These are phyloP conservation scores for Auricularia heimuer DNA, from an alignment of 768 basidiomycete genomes.

Conservation along the genomic window DNA sequence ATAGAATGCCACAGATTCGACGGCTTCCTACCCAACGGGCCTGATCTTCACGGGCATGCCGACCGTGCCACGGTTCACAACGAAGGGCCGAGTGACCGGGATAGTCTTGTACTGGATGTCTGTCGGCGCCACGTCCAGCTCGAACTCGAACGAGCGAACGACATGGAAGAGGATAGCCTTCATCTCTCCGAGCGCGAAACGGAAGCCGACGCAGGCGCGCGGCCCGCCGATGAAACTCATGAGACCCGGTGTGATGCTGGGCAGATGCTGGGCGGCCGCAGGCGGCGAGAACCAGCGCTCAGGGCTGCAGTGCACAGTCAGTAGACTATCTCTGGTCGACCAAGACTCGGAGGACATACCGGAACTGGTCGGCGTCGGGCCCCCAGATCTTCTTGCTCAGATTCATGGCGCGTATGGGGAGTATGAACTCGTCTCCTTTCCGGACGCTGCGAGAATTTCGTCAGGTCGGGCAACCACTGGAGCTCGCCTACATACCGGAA, in stretches of 20 bases:
- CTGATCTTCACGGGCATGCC: no score
- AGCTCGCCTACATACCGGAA: conserved; percentile 6
- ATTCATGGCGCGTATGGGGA: conserved; percentile 33
- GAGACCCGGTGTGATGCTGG: background rate
- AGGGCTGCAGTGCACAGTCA: background rate
- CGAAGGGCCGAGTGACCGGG: no score
- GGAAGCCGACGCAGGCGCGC: background rate
- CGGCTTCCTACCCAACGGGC: no score
- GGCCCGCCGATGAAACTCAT: background rate
- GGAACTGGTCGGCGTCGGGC: conserved; percentile 50
- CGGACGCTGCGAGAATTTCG: conserved; percentile 5
- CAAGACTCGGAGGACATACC: conserved; percentile 23
- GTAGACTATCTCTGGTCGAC: background rate
- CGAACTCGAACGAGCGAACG: background rate
- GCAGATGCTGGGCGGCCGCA: background rate
- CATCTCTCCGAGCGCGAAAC: background rate
- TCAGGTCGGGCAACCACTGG: no score
- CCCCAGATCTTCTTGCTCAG: conserved; percentile 49
- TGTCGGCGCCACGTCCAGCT: background rate
- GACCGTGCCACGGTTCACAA: no score
- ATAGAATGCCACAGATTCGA: no score
- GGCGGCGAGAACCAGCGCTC: background rate
- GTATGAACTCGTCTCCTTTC: conserved; percentile 20
- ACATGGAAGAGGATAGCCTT: background rate
- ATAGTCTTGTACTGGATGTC: background rate